Percentiles rank a stretch among this genome's conserved stretches.
phyloP scores from a whole-genome alignment of 805 yeast species.

The Ogataea saltuana region DNA sequence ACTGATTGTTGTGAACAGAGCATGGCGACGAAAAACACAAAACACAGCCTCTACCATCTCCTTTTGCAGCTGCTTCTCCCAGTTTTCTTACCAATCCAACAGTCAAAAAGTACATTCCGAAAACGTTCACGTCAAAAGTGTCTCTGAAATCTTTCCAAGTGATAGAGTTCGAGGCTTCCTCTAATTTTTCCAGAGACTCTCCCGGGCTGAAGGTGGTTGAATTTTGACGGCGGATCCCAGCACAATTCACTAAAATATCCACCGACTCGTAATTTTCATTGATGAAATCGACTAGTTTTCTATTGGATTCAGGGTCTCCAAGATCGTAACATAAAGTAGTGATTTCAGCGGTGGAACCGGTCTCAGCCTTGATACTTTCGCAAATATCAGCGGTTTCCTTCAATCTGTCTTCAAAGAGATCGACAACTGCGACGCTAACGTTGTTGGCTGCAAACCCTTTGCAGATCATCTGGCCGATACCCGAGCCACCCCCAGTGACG shows the following conservation, averaged over 20 bases:
- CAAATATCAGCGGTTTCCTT: slow-evolving; percentile 20
- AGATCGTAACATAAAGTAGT: slow-evolving; percentile 25
- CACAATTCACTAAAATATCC: slow-evolving; percentile 27
- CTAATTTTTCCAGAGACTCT: slow-evolving; percentile 21
- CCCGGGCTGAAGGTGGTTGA: slow-evolving; percentile 21
- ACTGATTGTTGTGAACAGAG: slow-evolving; percentile 26
- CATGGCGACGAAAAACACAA: slow-evolving; percentile 27
- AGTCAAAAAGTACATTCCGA: slow-evolving; percentile 29
- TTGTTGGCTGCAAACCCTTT: slow-evolving; percentile 25
- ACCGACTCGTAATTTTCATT: slow-evolving; percentile 21
- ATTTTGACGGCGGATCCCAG: slow-evolving; percentile 28
- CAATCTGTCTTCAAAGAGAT: slow-evolving; percentile 23
- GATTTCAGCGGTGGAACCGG: slow-evolving; percentile 18
- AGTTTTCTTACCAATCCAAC: slow-evolving; percentile 25
- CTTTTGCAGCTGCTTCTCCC: slow-evolving; percentile 26
- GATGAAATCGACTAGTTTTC: slow-evolving; percentile 19
- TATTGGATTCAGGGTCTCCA: slow-evolving; percentile 24
- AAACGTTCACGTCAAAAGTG: slow-evolving; percentile 26
- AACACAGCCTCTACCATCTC: slow-evolving; percentile 27
- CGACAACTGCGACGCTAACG: slow-evolving; percentile 26
- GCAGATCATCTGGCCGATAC: slow-evolving; percentile 26
- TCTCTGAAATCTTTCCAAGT: slow-evolving; percentile 25
- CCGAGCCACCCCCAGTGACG: slow-evolving; percentile 29
- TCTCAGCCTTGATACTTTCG: slow-evolving; percentile 19
- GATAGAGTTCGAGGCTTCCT: slow-evolving; percentile 25